These are phyloP conservation scores for Diaporthe helianthi DNA, from an alignment of 2,329 filamentous ascomycete genomes.

Conservation along the genomic window DNA sequence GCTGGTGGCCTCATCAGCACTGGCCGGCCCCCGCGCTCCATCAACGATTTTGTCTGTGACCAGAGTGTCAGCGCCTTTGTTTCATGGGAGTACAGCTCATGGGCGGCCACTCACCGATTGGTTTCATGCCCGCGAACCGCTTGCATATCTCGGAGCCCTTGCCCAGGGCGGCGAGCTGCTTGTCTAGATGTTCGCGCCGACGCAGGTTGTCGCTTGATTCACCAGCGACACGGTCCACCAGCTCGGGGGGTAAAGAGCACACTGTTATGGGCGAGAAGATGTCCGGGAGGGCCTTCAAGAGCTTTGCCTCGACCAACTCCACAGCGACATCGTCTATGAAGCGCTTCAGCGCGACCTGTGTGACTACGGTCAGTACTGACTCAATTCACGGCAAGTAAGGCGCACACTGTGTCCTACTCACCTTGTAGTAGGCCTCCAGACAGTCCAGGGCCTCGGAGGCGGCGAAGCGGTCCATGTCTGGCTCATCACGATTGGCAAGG, in stretches of 20 bases:
- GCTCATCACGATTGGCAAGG: slow-evolving; percentile 32
- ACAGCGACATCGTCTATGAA: slow-evolving; percentile 53
- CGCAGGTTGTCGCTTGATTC: slow-evolving; percentile 49
- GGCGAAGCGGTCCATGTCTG: slow-evolving; percentile 39
- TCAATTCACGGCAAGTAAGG: no score
- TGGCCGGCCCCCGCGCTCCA: not conserved
- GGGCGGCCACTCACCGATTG: not conserved
- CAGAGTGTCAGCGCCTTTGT: not conserved
- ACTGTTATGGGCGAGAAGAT: slow-evolving; percentile 51
- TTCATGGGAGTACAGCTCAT: not conserved
- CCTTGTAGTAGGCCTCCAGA: slow-evolving; percentile 47
- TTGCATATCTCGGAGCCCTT: slow-evolving; percentile 48
- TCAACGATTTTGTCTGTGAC: not conserved
- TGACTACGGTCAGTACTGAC: no score
- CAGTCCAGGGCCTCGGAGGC: slow-evolving; percentile 45
- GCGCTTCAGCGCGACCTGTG: slow-evolving; percentile 51
- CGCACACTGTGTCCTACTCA: slow-evolving; percentile 35
- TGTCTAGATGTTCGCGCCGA: slow-evolving; percentile 46
- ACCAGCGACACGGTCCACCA: slow-evolving; percentile 48
- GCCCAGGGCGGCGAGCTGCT: slow-evolving; percentile 47
- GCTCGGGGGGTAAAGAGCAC: slow-evolving; percentile 45
- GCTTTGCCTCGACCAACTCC: slow-evolving; percentile 50
- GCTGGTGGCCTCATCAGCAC: not conserved
- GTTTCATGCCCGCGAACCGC: slow-evolving; percentile 40
- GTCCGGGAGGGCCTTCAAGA: slow-evolving; percentile 45